Evolutionary conservation across 257 asterid genomes (phyloP), one percentile per base, ranked within the genome.

Genomic region (Capsicum rhomboideum): DNA sequence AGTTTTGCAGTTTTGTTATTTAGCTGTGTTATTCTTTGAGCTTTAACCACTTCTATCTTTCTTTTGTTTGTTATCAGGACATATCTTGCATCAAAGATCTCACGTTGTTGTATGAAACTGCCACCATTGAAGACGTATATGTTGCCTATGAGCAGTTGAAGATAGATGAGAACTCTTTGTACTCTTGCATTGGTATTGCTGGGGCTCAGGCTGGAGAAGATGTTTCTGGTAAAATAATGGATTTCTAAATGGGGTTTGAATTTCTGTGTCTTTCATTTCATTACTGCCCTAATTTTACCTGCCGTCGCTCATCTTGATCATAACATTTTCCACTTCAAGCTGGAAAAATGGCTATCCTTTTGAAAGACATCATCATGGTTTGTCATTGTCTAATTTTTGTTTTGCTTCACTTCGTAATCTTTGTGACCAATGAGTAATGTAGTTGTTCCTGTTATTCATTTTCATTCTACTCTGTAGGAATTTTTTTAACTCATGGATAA

Each of bases 71-170:
- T 84, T 78, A 81, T 88, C 92, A 97, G 98, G 98, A 95, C 86
- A 90, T 95, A 80, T 92, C 97, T 81, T 97, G 99, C 91, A 97
- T 97, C 87, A 94, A 93, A 89, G 98, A 97, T 85, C 92, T 97
- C 83, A 93, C 88, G 59, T 86, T 91, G 63, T 88, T 97, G 44
- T 97, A 95, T 52, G 99, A 97, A 84, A 87, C 93, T 80, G 95
- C 99, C 61, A 90, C 94, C n/a, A 82, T 97, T 58, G 97, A 87
- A 85, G 98, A 97, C 80, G 83, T 95, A 85, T 95, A 93, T 80
- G 87, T 89, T 87, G 99, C 97, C 8, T 95, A 97, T 67, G 96
- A 93, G 79, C 96, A 97, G 80, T 85, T 97, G 92, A 93, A 89
- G 94, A 93, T 91, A 83, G 98, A 97, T 64, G 99, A 97, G 59